Base-by-base conservation (phyloP, 495 filamentous ascomycete species). In the Tuber borchii region DNA sequence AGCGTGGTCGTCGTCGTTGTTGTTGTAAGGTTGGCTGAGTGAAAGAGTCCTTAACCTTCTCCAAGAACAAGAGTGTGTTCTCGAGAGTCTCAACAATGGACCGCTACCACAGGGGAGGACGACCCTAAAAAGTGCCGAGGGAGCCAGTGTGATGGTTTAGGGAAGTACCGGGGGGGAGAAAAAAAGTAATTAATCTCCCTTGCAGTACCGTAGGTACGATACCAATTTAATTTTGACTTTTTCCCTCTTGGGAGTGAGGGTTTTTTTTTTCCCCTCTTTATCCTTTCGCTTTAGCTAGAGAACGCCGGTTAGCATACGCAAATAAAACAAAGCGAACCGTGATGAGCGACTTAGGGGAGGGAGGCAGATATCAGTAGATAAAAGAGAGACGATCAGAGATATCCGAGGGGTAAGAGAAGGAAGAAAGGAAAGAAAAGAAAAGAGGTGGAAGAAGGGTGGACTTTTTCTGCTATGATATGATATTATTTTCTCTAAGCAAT, bases 111-210 rank as follows among this genome's bases (percentile, higher is more conserved):
- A 75, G 75, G 74, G 80, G 74, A 79, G 56, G 56, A 26, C 26
- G 73, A 71, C 77, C 78, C 74, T 77, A 73, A 82, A 46, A 69
- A 79, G 79, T 79, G 73, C 70, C 61, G 80, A 78, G 74, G 79
- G 79, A 81, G 80, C 78, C 80, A 79, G 79, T 73, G 71, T 82
- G 74, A 72, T 79, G 79, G 80, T 82, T 79, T 74, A 48, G 45
- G 68, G 70, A 79, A 75, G 77, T 72, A 76, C 76, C 75, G 45
- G 56, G 26, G 56, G n/a, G n/a, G n/a, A n/a, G n/a, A n/a, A n/a
- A n/a, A n/a, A n/a, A n/a, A n/a, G n/a, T n/a, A n/a, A n/a, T n/a
- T n/a, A n/a, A n/a, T n/a, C n/a, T n/a, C n/a, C n/a, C n/a, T n/a
- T n/a, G n/a, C n/a, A n/a, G n/a, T n/a, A n/a, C n/a, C n/a, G n/a